Evolutionary conservation across 2,329 filamentous ascomycete genomes (phyloP).

Genomic region (Arthrobotrys sphaeroides): DNA sequence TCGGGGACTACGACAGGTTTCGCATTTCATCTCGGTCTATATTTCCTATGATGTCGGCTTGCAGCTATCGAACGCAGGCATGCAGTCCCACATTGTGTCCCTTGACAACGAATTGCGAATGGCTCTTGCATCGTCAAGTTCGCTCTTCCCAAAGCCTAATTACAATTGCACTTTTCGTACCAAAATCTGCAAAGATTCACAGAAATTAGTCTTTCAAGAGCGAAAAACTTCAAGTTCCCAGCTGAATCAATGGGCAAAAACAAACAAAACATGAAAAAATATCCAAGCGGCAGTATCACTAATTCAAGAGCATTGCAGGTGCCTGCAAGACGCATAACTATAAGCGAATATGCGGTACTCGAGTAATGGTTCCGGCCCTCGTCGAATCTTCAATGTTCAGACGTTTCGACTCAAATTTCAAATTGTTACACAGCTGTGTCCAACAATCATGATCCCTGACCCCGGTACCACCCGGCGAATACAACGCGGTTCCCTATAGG

Average conservation of each 20-base stretch:
- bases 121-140: constrained; percentile 2
- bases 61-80: constrained; percentile 12
- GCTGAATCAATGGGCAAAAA: constrained; percentile 21
- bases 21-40: constrained; percentile 16
- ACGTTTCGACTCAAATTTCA: constrained; percentile 42
- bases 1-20: neutral
- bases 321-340: constrained; percentile 37
- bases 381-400: constrained; percentile 12
- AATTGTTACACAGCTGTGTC: constrained; percentile 47
- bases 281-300: constrained; percentile 32
- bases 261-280: neutral
- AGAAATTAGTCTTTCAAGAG: constrained; percentile 16
- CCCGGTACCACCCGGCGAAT: constrained; percentile 22
- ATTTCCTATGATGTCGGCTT: constrained; percentile 30
- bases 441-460: constrained; percentile 28
- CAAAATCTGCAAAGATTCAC: constrained; percentile 15
- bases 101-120: neutral
- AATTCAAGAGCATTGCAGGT: constrained; percentile 24
- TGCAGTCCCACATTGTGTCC: neutral
- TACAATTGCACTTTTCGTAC: neutral
- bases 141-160: constrained; percentile 23
- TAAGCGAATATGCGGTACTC: constrained; percentile 48
- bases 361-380: constrained; percentile 7
- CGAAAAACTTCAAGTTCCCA: constrained; percentile 3
- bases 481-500: constrained; percentile 25